These are phyloP conservation scores for Russula virescens DNA, from an alignment of 768 basidiomycete species.

Conservation along the genomic window DNA sequence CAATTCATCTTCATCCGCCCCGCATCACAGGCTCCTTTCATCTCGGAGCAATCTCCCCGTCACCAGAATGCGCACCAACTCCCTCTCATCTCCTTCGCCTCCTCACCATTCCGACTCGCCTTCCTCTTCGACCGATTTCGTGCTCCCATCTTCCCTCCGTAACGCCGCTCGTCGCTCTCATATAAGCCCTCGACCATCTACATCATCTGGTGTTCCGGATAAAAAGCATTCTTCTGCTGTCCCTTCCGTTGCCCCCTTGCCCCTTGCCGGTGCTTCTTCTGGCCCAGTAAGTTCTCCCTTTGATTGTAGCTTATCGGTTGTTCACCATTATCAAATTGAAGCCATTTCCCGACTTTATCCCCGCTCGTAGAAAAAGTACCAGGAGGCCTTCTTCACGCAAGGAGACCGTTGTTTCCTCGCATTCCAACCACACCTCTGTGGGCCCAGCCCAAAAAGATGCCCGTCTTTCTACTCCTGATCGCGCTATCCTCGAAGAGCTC, in stretches of 20 bases:
- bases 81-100: slow-evolving; percentile 6
- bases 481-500: slow-evolving; percentile 53
- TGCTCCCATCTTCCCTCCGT: background rate
- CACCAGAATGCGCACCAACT: slow-evolving; percentile 16
- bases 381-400: slow-evolving; percentile 16
- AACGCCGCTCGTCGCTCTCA: background rate
- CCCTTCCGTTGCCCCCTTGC: slow-evolving; percentile 9
- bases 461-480: slow-evolving; percentile 56
- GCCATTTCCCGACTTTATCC: slow-evolving; percentile 22
- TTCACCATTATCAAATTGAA: background rate
- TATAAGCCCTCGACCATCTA: slow-evolving; percentile 10
- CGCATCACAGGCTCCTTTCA: background rate
- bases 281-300: slow-evolving; percentile 9
- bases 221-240: background rate
- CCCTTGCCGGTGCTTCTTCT: slow-evolving; percentile 8
- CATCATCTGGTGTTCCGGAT: slow-evolving; percentile 14
- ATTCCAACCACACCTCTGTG: background rate
- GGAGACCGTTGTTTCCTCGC: background rate
- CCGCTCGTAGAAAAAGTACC: slow-evolving; percentile 15
- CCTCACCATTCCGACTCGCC: background rate
- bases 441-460: slow-evolving; percentile 2
- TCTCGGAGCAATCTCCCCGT: slow-evolving; percentile 7
- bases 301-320: background rate
- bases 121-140: background rate
- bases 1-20: background rate